Conservation (phyloP, 768 basidiomycete genomes). For the Agrocybe chaxingu region DNA sequence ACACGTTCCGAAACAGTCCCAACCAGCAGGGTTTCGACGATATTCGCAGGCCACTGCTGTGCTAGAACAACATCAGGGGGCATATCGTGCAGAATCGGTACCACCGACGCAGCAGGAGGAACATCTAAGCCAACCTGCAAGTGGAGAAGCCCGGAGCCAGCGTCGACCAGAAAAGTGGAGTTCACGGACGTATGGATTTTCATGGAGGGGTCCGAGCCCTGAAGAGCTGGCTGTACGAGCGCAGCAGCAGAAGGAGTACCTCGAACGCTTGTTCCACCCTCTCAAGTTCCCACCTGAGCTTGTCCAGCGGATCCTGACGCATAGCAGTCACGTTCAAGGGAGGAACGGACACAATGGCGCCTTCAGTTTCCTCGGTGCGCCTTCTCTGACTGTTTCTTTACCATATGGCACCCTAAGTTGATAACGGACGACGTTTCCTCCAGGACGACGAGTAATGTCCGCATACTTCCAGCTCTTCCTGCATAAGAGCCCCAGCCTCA, state of each 20-base stretch:
- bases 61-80: slow-evolving; percentile 18
- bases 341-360: slow-evolving; percentile 69
- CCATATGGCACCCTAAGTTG: background rate
- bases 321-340: slow-evolving; percentile 69
- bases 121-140: background rate
- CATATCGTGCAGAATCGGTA: slow-evolving; percentile 1
- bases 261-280: slow-evolving; percentile 60
- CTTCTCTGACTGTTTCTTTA: background rate
- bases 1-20: slow-evolving; percentile 11
- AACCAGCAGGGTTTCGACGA: slow-evolving; percentile 17
- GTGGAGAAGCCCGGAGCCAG: background rate
- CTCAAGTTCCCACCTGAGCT: slow-evolving; percentile 70
- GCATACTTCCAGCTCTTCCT: slow-evolving; percentile 75
- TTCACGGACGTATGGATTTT: background rate
- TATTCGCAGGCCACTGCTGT: slow-evolving; percentile 24
- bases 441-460: slow-evolving; percentile 76
- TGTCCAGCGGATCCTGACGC: slow-evolving; percentile 72
- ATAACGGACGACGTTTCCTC: background rate
- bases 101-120: slow-evolving; percentile 1
- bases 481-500: slow-evolving; percentile 47
- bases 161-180: background rate
- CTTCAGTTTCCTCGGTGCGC: slow-evolving; percentile 69
- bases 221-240: background rate
- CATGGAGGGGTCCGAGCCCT: too few relatives aligned
- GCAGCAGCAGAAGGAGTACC: slow-evolving; percentile 36